Evolutionary conservation across 768 basidiomycete genomes (phyloP), one percentile per base, ranked within the genome.

Genomic region (Mycena sanguinolenta): DNA sequence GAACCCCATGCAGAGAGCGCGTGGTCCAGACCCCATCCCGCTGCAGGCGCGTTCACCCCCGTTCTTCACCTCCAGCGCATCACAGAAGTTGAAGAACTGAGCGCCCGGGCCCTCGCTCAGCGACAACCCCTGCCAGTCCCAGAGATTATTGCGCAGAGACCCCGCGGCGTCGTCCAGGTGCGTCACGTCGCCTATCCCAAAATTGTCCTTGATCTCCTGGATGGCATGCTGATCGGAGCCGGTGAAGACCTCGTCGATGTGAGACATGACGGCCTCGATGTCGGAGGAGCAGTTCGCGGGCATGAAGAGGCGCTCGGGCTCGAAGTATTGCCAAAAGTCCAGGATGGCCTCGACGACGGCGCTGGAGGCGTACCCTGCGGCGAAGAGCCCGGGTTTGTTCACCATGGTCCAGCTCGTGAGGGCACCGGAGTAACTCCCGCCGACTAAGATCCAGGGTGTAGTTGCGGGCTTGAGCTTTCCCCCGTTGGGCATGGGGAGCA

Each of bases 221-320:
- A 92, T 89, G 16, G 87, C 86, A 32, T 79, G 77, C 8, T 76
- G 64, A 69, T 89, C 81, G 1, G 82, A 82, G 4, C 80, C 80
- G 0, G 79, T 78, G 72, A 92, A 89, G 28, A 83, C 87, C 62
- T 83, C 59, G 75, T 93, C 92, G 44, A 93, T 80, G 72, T 91
- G 85, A 7, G 85, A 75, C 62, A 93, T 85, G 19, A 90, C 91
- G 6, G 85, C 86, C 76, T 91, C 81, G 34, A 93, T 85, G 74
- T 94, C 93, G 0, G 90, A 86, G 10, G 91, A 92, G 79, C 93
- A 94, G 77, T 94, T 94, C 71, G 75, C 58, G 2, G 92, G 89
- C 91, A 92, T 93, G 74, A 88, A 81, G 72, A 87, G 82, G 19
- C 88, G 88, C 72, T 92, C 87, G 16, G 92, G 92, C 68, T 92